Conservation (phyloP, 2,329 filamentous ascomycete genomes). For the Boeremia exigua region DNA sequence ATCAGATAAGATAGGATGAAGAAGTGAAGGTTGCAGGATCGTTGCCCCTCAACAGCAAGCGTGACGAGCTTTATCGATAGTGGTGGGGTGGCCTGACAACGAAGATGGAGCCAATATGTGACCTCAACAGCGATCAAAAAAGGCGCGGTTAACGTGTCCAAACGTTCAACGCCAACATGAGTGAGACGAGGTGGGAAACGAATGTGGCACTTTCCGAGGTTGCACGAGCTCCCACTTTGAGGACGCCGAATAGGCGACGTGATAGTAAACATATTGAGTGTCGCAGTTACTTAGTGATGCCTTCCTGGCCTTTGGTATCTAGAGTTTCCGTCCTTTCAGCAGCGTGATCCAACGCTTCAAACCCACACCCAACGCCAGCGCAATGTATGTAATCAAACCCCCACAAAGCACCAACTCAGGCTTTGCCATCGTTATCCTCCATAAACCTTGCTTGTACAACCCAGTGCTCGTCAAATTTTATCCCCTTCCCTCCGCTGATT, state of each 20-base stretch:
- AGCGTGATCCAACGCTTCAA: constrained; percentile 5
- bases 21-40: background rate
- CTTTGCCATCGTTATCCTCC: constrained; percentile 23
- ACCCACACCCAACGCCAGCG: constrained; percentile 21
- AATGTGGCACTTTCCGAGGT: no score
- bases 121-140: background rate
- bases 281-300: background rate
- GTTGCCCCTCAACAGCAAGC: constrained; percentile 3
- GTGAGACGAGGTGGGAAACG: background rate
- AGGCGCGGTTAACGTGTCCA: background rate
- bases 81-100: background rate
- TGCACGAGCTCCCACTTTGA: no score
- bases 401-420: background rate
- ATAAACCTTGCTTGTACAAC: constrained; percentile 70
- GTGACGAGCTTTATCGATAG: constrained; percentile 8
- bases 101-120: background rate
- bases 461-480: constrained; percentile 90
- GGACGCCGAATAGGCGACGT: background rate
- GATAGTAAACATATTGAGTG: background rate
- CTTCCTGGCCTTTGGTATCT: constrained; percentile 15
- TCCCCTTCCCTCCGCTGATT: constrained; percentile 78
- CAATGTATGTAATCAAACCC: constrained; percentile 25
- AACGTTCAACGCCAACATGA: background rate
- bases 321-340: background rate
- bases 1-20: constrained; percentile 4